Percentiles rank a stretch among this genome's conserved stretches.
These are phyloP conservation scores for Penicillium turbatum DNA, from an alignment of 495 filamentous ascomycete genomes.

Conservation along the genomic window DNA sequence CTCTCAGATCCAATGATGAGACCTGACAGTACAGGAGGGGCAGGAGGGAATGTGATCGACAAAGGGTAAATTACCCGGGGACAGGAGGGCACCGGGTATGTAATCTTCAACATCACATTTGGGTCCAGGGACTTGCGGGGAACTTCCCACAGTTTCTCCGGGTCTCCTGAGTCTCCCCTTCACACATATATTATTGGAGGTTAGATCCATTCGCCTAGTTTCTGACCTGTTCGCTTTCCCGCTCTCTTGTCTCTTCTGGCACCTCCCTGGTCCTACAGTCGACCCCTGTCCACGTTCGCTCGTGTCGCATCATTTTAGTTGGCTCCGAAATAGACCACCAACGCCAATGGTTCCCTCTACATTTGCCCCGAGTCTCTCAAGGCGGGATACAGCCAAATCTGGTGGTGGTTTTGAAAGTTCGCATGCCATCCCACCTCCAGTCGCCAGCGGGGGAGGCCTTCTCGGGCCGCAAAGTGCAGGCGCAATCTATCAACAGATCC, in stretches of 20 bases:
- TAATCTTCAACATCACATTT: neutral
- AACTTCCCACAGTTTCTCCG: slow-evolving; percentile 4
- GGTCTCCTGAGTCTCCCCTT: slow-evolving; percentile 11
- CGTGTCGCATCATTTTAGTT: slow-evolving; percentile 5
- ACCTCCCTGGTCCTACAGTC: neutral
- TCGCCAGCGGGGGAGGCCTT: slow-evolving; percentile 32
- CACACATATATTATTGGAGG: neutral
- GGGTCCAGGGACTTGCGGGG: slow-evolving; percentile 15
- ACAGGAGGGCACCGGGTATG: neutral
- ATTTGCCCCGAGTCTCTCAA: slow-evolving; percentile 33
- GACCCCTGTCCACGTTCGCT: slow-evolving; percentile 4
- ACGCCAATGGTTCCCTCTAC: slow-evolving; percentile 36
- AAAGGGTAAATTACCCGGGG: neutral
- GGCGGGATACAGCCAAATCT: slow-evolving; percentile 40
- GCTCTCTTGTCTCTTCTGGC: neutral
- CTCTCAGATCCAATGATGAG: neutral
- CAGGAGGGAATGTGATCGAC: slow-evolving; percentile 4
- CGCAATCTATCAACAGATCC: slow-evolving; percentile 75
- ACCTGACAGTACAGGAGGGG: neutral
- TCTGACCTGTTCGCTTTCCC: neutral
- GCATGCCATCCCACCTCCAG: slow-evolving; percentile 25
- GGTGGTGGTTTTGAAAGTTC: slow-evolving; percentile 27
- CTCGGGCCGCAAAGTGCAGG: slow-evolving; percentile 59
- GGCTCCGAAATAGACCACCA: neutral
- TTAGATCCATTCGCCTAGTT: neutral